Base-by-base conservation (phyloP, 1,284 basidiomycete species). In the Tremellales sp. region DNA sequence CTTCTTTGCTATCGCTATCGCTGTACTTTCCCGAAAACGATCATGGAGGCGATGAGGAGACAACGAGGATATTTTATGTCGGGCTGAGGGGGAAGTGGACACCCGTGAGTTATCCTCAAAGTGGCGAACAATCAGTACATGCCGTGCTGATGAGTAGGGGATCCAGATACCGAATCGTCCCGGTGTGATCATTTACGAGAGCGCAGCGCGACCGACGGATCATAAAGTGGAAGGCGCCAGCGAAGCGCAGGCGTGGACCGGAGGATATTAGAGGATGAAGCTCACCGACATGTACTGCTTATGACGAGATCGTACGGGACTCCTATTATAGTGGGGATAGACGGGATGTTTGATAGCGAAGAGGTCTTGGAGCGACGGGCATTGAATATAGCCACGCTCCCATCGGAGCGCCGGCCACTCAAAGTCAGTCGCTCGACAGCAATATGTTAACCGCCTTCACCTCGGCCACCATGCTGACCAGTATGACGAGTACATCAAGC, bases 131-230 rank as follows among this genome's bases (percentile, higher is more conserved):
- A 16, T 31, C 29, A 10, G 27, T 45, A 25, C 10, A 21, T 24
- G 28, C 47, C 4, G 16, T 25, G 42, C 40, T 45, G 28, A 53
- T 19, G 18, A 12, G 18, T 31, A 19, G n/a, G 13, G 32, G 12
- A 18, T 41, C 16, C 47, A 73, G 70, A 49, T 73, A 8, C 69
- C 72, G 0, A 57, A 57, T 47, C 48, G 63, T 50, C 66, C 68
- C n/a, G 60, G 67, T 34, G 59, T 65, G 14, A 72, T 73, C 43
- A 47, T 73, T 14, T 73, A 73, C 44, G 72, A 73, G 53, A 60
- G 63, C 2, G 65, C 68, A 9, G 70, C 71, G 13, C 63, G 69
- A 36, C 70, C 70, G 9, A 60, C 64, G 3, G 71, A 73, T 50
- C 71, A 73, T 46, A 69, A 69, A 53, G 40, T 65, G 14, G 54